Conservation (phyloP, 1,284 basidiomycete species). For the Ceratobasidium sp. region DNA sequence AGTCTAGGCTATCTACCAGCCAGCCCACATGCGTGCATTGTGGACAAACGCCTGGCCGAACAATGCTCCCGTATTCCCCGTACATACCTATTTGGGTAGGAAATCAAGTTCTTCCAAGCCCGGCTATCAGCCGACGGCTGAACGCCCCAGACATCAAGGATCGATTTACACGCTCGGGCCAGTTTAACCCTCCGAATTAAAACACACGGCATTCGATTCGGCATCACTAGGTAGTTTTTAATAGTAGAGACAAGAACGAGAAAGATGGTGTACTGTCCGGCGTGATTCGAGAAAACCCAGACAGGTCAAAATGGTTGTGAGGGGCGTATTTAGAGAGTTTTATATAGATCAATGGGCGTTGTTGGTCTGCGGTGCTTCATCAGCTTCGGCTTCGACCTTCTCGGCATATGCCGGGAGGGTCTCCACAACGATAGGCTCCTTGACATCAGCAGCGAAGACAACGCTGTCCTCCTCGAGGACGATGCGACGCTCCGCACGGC, state of each 20-base stretch:
- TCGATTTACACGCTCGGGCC: not conserved
- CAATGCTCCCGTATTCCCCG: not conserved
- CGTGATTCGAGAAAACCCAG: not conserved
- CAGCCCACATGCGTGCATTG: not conserved
- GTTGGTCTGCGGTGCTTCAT: slow-evolving; percentile 22
- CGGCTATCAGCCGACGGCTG: slow-evolving; percentile 4
- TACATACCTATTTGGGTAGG: not conserved
- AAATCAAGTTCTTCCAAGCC: not conserved
- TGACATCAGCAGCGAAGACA: slow-evolving; percentile 32
- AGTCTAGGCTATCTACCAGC: not conserved
- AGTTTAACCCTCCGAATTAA: not conserved
- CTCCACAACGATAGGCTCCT: slow-evolving; percentile 30
- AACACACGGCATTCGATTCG: slow-evolving; percentile 3
- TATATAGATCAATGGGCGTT: slow-evolving; percentile 20
- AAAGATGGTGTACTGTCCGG: slow-evolving; percentile 20
- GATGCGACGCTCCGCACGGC: slow-evolving; percentile 57
- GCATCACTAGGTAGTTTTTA: not conserved
- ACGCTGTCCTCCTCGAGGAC: slow-evolving; percentile 24
- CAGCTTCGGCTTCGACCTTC: slow-evolving; percentile 1
- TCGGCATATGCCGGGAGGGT: slow-evolving; percentile 29
- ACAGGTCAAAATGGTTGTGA: slow-evolving; percentile 5
- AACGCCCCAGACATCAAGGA: slow-evolving; percentile 12
- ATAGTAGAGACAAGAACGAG: not conserved
- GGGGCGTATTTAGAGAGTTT: not conserved
- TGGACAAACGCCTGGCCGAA: not conserved